Evolutionary conservation across 2,329 filamentous ascomycete genomes (phyloP), one percentile per base, ranked within the genome.

Genomic region (Pochonia chlamydosporia): DNA sequence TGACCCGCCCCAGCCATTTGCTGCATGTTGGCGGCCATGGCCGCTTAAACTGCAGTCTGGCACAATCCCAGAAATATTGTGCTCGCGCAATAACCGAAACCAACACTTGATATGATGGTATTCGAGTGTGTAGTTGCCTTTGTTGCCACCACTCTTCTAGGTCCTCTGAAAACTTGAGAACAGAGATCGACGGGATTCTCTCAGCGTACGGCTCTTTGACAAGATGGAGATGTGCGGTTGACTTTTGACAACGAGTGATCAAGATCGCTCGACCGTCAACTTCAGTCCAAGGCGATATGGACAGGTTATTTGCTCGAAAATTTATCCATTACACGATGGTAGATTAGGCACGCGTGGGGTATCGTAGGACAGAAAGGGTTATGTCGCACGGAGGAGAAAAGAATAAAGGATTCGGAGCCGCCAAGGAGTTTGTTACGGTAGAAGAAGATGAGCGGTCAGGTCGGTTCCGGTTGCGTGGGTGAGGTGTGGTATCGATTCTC

Each of bases 1-100:
- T 68, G 67, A 62, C 66, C 70, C 54, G 64, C 67, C 51, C 64
- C 66, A 60, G 66, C 70, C 75, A 81, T 79, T 58, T 78, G 76
- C 63, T 74, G 73, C 66, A 81, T 74, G 56, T 79, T 80, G 60
- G 73, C 76, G 68, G 78, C 77, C 78, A 82, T 81, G 65, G 73
- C 74, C 70, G 72, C 72, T 47, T 30, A 20, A 30, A 10, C 5
- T 35, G 24, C 16, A 31, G 33, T 7, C 16, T 20, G 24, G 24
- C 37, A 45, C 41, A 35, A 35, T 26, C 24, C 20, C 13, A 4
- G n/a, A 13, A 16, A 39, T 8, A 11, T 6, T 39, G 18, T 23
- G 10, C 35, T 23, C 18, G 35, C 20, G 6, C 8, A 23, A 23
- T 23, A 11, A 39, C 35, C 18, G 13, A 23, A 10, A 14, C 16